These are phyloP conservation scores for Colletotrichum destructivum DNA, from an alignment of 2,329 filamentous ascomycete genomes.

Conservation along the genomic window DNA sequence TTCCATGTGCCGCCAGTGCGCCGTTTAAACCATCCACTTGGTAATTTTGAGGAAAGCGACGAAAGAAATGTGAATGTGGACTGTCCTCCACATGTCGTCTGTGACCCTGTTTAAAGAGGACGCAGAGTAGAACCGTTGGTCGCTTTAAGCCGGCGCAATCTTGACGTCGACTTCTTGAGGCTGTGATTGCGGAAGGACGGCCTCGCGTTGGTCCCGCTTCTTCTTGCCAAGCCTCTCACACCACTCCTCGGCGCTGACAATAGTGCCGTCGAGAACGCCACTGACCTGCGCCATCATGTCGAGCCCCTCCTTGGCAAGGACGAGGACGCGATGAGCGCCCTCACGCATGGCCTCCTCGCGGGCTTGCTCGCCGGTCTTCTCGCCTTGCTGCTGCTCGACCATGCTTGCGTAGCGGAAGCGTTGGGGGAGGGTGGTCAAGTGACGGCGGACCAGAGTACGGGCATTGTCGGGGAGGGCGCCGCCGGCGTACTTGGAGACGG, in stretches of 20 bases:
- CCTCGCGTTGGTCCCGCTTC: conserved; percentile 44
- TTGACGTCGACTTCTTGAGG: conserved; percentile 49
- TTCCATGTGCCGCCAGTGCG: conserved; percentile 37
- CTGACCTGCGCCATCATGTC: conserved; percentile 96
- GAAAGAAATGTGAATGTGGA: not conserved
- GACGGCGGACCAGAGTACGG: conserved; percentile 83
- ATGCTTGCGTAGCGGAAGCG: conserved; percentile 83
- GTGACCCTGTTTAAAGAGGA: conserved; percentile 2
- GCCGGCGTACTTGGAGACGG: conserved; percentile 92
- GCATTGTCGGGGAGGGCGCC: conserved; percentile 93
- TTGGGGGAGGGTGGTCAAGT: conserved; percentile 87
- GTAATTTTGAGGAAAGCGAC: conserved; percentile 19
- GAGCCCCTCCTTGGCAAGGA: conserved; percentile 89
- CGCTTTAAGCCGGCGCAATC: conserved; percentile 38
- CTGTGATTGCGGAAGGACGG: conserved; percentile 47
- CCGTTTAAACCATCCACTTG: conserved; percentile 36
- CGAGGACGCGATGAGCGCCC: conserved; percentile 82
- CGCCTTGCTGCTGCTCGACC: conserved; percentile 51
- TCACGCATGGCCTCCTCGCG: conserved; percentile 63
- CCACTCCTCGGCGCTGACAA: conserved; percentile 93
- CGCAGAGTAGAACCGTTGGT: conserved; percentile 24
- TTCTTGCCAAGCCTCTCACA: conserved; percentile 79
- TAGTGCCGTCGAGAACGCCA: conserved; percentile 88
- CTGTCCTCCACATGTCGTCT: conserved; percentile 15
- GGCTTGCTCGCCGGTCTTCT: conserved; percentile 48